phyloP scores from a whole-genome alignment of 2,329 filamentous ascomycete genomes.

The Trichoderma lentiforme region DNA sequence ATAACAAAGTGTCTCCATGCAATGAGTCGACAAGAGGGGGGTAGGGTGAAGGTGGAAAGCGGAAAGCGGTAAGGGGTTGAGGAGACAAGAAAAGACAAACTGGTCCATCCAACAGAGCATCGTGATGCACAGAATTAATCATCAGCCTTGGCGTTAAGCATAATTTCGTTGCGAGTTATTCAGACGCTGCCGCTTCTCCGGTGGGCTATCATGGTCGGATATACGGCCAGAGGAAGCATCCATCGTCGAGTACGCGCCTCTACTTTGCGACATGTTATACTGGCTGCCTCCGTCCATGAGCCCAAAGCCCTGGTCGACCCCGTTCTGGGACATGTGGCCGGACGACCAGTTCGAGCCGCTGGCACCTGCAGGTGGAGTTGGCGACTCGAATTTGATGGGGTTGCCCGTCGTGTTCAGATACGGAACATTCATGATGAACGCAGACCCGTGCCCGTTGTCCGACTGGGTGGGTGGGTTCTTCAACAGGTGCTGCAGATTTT shows the following conservation, averaged over 20 bases:
- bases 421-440: conserved; percentile 34
- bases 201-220: conserved; percentile 41
- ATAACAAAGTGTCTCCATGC: conserved; percentile 6
- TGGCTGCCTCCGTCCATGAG: conserved; percentile 42
- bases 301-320: conserved; percentile 46
- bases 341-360: conserved; percentile 51
- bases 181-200: conserved; percentile 53
- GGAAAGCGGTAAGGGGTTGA: background rate
- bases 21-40: background rate
- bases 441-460: conserved; percentile 31
- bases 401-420: conserved; percentile 35
- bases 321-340: conserved; percentile 46
- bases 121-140: background rate
- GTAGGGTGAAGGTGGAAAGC: background rate
- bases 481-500: conserved; percentile 80
- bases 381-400: conserved; percentile 51
- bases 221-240: conserved; percentile 32
- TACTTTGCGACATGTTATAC: conserved; percentile 28
- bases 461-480: conserved; percentile 56
- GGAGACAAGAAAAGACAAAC: background rate
- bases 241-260: conserved; percentile 23
- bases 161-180: conserved; percentile 44
- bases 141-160: conserved; percentile 29
- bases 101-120: background rate
- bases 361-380: conserved; percentile 51